Conservation (phyloP, 768 basidiomycete species). For the Kwoniella dejecticola region DNA sequence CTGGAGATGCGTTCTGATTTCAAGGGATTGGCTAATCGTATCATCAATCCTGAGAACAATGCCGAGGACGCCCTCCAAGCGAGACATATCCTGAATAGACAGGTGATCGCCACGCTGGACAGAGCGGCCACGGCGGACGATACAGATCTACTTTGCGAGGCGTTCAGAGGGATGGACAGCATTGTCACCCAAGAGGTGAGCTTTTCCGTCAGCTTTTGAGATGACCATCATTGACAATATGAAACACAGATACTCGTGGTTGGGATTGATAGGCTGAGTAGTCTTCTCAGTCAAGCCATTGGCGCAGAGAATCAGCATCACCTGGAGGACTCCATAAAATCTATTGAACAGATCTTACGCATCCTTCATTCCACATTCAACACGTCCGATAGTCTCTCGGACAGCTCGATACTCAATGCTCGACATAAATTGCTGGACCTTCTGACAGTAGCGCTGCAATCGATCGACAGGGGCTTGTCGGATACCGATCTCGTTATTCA, state of each 20-base stretch:
- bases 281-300: slow-evolving; percentile 35
- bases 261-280: slow-evolving; percentile 40
- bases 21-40: slow-evolving; percentile 42
- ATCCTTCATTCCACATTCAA: slow-evolving; percentile 29
- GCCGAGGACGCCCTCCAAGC: slow-evolving; percentile 34
- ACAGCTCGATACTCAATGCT: slow-evolving; percentile 22
- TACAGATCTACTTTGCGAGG: slow-evolving; percentile 48
- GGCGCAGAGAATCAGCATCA: slow-evolving; percentile 31
- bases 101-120: slow-evolving; percentile 38
- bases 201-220: neutral
- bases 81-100: slow-evolving; percentile 28
- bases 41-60: slow-evolving; percentile 32
- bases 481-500: slow-evolving; percentile 11
- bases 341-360: slow-evolving; percentile 37
- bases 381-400: slow-evolving; percentile 5
- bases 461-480: slow-evolving; percentile 31
- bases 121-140: slow-evolving; percentile 41
- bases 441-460: slow-evolving; percentile 29
- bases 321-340: slow-evolving; percentile 10
- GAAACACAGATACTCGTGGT: slow-evolving; percentile 43
- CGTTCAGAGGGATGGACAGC: slow-evolving; percentile 46
- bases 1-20: slow-evolving; percentile 51
- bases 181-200: slow-evolving; percentile 42
- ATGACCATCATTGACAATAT: too few species aligned
- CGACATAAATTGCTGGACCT: slow-evolving; percentile 38